Base-by-base conservation (phyloP, 2,329 filamentous ascomycete genomes). In the Gyromitra esculenta region DNA sequence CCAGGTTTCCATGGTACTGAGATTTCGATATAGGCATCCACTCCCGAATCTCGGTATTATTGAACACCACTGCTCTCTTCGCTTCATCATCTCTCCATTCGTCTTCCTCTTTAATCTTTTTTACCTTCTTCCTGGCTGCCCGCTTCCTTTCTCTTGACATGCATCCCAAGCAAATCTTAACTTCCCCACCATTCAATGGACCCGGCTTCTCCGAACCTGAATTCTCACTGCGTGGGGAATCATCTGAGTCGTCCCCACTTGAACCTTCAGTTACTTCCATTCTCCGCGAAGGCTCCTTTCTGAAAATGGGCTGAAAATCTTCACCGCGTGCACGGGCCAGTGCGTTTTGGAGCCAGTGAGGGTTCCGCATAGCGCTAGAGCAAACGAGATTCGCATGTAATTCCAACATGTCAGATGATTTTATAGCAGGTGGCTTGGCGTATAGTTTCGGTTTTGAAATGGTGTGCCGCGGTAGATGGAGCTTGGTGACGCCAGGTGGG, bases 391-490 rank as follows among this genome's bases (percentile, higher is more conserved):
- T 92, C 2, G 92, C 92, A 80, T 91, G 89, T 60, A 97, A 85
- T 84, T 95, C 94, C 39, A 95, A 87, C 73, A 89, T 94, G 79
- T 96, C 93, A 5, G 91, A 87, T 1, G 89, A 87, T 43, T 88
- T 89, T 48, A 89, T 87, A 1, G 90, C 88, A 1, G 87, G 83
- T 1, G 91, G 89, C 81, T 94, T 96, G 1, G 92, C 89, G 57
- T 97, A 87, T 31, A 97, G 87, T 84, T 98, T 98, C 5, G 94
- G 92, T 83, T 98, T 98, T 21, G 94, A 96, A 70, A 99, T 96
- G 0, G 93, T 96, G 82, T 97, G 91, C 2, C 91, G 90, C 3
- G 95, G 96, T 15, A 99, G 88, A 81, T 96, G 94, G 65, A 98
- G 85, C 82, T 91, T 93, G 79, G 91, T 92, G 73, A 94, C 89